Evolutionary conservation across 108 stramenopile species (phyloP), one percentile per base, ranked within the genome.

Genomic region (Nannochloropsis gaditana): DNA sequence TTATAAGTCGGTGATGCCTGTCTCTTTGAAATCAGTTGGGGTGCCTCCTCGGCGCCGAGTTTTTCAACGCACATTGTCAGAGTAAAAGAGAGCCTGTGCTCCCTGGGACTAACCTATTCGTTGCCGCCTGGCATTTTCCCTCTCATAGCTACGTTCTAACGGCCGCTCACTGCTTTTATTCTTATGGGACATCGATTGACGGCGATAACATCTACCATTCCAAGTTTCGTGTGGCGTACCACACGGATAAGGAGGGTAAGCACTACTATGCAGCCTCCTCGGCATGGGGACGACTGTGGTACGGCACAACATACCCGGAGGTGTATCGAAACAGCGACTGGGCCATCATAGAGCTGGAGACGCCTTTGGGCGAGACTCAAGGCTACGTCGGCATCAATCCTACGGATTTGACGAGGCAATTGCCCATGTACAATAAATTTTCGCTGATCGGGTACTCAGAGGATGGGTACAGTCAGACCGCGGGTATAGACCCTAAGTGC

Each of bases 291-390:
- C 59, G 59, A n/a, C 3, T 73, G 59, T 73, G 59, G 59, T 73
- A 73, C 59, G 59, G 59, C 59, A 73, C 59, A 73, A 73, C 59
- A 15, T 73, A 73, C 59, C 59, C 59, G 59, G 59, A 73, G n/a
- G 59, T 73, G 5, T 73, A 73, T n/a, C 59, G 59, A 15, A 73
- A 73, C 59, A 73, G 59, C 8, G 59, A 73, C 59, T 73, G 59
- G 59, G 59, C 59, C 6, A 73, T 73, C 1, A 73, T 73, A 15
- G 59, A 73, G 59, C n/a, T 73, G 59, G 59, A 73, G n/a, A n/a
- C 15, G 6, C 59, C 59, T 4, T 73, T 73, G 59, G 59, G 59
- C 5, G 59, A 73, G 59, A 73, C 59, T 15, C 59, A 73, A 6
- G 59, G 59, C 19, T 73, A 73, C 59, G 59, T 73, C 19, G 59